Evolutionary conservation across 2,329 filamentous ascomycete genomes (phyloP), one percentile per base, ranked within the genome.

Genomic region (Xylariaceae sp.): DNA sequence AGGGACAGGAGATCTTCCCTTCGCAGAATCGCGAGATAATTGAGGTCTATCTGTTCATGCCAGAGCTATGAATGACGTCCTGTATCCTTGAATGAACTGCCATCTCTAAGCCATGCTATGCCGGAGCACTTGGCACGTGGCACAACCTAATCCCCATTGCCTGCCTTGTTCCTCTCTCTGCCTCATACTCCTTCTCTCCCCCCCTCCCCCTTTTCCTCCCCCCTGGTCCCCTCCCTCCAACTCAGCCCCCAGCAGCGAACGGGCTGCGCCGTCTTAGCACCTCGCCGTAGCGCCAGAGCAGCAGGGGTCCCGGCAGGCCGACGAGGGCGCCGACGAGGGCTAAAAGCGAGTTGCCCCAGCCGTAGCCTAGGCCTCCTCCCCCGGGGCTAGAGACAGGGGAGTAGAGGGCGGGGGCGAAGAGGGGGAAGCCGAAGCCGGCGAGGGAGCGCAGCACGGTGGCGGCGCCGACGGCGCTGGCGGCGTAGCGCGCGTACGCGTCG

Each of bases 281-380:
- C 42, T 57, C 57, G 13, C 61, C 61, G 37, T 52, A 64, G 14
- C 45, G 50, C 58, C 60, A 65, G 18, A 66, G 42, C 32, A 65
- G 32, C 19, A 71, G 58, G 1, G 70, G 68, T 12, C 61, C 64
- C 2, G 70, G 62, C 31, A 68, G 56, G 0, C 70, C 70, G 25
- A 80, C 47, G 0, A 50, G 68, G 16, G 78, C 54, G 1, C 65
- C 68, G 16, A 77, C 55, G 34, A 77, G 69, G 0, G 56, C 63
- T 21, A 67, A 45, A 5, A 65, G 38, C 10, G 58, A 63, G 40
- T 63, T 65, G 3, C 39, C 67, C 75, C 46, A 80, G 44, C 51
- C 77, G 49, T 60, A 48, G 4, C 61, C 59, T 8, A 67, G 47
- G 2, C 42, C 40, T 2, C 45, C 42, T n/a, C n/a, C n/a, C n/a